A percentile compares a stretch with the other conserved stretches of the same genome.
Evolutionary conservation across 2,329 filamentous ascomycete genomes (phyloP).

Genomic region (Achaetomium macrosporum): DNA sequence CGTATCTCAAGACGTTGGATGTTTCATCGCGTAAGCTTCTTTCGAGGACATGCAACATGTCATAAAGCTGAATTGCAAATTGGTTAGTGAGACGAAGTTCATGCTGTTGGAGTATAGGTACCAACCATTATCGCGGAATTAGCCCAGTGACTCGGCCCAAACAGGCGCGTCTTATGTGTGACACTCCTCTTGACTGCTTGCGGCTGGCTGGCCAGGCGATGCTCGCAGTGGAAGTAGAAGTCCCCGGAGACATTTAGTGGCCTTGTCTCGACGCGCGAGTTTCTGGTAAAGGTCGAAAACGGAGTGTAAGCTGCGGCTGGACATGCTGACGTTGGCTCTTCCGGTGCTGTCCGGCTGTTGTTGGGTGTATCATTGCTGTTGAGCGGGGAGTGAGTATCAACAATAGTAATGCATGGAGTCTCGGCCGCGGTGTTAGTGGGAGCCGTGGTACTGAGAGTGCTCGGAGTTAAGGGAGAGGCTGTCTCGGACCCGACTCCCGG

Average conservation of each 20-base stretch:
- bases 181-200: constrained; percentile 37
- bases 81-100: neutral
- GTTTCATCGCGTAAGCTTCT: constrained; percentile 33
- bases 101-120: constrained; percentile 1
- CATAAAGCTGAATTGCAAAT: constrained; percentile 31
- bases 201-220: constrained; percentile 26
- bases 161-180: constrained; percentile 50
- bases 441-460: neutral
- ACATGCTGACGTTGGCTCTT: constrained; percentile 22
- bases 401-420: neutral
- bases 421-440: neutral
- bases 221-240: constrained; percentile 39
- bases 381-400: neutral
- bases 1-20: constrained; percentile 30
- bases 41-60: constrained; percentile 41
- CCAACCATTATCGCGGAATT: constrained; percentile 41
- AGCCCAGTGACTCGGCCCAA: constrained; percentile 55
- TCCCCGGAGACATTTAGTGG: constrained; percentile 36
- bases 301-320: constrained; percentile 8
- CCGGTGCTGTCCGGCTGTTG: constrained; percentile 34
- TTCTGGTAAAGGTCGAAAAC: constrained; percentile 16
- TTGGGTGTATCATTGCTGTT: constrained; percentile 20
- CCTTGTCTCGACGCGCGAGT: constrained; percentile 33
- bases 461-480: constrained; percentile 10
- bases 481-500: neutral